Percentiles rank a stretch among this genome's conserved stretches.
Conservation (phyloP, 2,329 filamentous ascomycete species). For the Xylaria sp. region DNA sequence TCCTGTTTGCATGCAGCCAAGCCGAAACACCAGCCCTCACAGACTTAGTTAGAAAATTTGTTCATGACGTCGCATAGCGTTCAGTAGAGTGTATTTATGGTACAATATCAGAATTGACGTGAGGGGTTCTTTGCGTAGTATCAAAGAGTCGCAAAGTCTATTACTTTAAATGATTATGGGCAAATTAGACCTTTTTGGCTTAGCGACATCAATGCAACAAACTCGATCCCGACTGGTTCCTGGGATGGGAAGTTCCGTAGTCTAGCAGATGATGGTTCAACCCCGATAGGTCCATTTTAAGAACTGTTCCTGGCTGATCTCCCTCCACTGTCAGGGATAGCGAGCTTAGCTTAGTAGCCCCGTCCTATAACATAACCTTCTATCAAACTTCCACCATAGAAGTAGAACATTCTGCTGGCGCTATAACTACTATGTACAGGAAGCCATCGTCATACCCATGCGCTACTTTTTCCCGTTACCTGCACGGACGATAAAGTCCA, state of each 20-base stretch:
- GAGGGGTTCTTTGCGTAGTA: not conserved
- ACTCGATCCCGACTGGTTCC: slow-evolving; percentile 16
- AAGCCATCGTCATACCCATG: not conserved
- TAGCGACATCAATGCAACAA: slow-evolving; percentile 6
- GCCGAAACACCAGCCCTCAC: slow-evolving; percentile 21
- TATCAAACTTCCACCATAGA: slow-evolving; percentile 19
- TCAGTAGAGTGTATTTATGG: not conserved
- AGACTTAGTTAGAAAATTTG: not conserved
- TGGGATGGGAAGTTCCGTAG: slow-evolving; percentile 27
- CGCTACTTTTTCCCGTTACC: not conserved
- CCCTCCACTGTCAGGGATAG: not conserved
- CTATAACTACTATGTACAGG: not conserved
- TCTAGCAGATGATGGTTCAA: slow-evolving; percentile 20
- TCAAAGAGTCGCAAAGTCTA: not conserved
- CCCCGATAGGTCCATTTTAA: slow-evolving; percentile 32
- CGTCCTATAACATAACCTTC: slow-evolving; percentile 31
- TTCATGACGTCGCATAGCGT: slow-evolving; percentile 3
- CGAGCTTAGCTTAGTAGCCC: slow-evolving; percentile 12
- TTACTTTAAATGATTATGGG: slow-evolving; percentile 2
- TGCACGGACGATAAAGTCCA: not conserved
- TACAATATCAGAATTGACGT: not conserved
- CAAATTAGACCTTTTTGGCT: slow-evolving; percentile 20
- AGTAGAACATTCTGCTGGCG: slow-evolving; percentile 16
- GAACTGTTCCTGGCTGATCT: slow-evolving; percentile 23
- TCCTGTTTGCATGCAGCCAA: slow-evolving; percentile 10